Evolutionary conservation across 1,139 yeast genomes (phyloP), one percentile per base, ranked within the genome.

Genomic region (Candida mesenterica): DNA sequence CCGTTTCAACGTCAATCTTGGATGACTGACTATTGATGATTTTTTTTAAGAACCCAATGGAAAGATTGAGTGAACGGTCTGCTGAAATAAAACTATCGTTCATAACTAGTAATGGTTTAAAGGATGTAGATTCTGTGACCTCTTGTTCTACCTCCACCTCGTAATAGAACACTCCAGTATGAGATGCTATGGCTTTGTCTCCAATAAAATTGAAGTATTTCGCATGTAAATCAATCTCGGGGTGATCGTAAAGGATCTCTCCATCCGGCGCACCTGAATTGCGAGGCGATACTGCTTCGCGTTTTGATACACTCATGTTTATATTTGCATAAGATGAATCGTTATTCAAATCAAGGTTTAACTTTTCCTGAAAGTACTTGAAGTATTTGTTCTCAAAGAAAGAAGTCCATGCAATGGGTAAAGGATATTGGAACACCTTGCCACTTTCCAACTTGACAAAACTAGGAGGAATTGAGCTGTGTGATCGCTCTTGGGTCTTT

Each of bases 351-450:
- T 48, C 43, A 33, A 68, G 44, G 23, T 57, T 55, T 15, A 58
- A 49, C 4, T 44, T 45, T 2, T 49, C 48, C 18, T 52, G 53
- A 31, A 64, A 47, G 24, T 48, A 48, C 15, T 44, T 44, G 27
- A 59, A 46, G 37, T 55, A 48, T 16, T 50, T 47, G 16, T 45
- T 52, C 2, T 63, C 56, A 5, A 63, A 53, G 14, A 70, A 46
- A 1, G 74, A 71, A 2, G 59, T 48, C 76, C 76, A 70, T 5
- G 65, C 54, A 29, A 62, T 48, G 0, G 76, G 76, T 15, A 70
- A 53, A 0, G 63, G 56, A 37, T 65, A 63, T 15, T 58, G 50
- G 31, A 64, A 65, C 28, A 45, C 45, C 3, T 44, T 39, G 5
- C 48, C 52, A 17, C 52, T 53, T 13, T 55, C 60, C 15, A 60